phyloP scores from a whole-genome alignment of 495 filamentous ascomycete genomes.

The Neurospora cerealis region DNA sequence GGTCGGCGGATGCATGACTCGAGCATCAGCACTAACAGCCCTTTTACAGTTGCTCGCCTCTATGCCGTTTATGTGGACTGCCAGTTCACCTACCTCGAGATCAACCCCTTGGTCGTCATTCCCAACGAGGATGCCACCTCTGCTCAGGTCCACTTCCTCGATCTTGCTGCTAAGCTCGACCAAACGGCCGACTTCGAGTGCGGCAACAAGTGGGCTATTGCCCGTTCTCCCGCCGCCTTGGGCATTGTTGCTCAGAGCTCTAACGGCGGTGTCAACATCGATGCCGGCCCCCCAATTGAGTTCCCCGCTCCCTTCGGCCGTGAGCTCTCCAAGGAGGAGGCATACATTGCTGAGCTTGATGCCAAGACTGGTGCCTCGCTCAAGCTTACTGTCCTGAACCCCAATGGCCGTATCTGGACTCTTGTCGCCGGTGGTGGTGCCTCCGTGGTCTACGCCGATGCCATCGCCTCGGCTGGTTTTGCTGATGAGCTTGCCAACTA shows the following conservation, averaged over 20 bases:
- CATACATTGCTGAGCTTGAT: slow-evolving; percentile 95
- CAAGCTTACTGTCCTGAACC: slow-evolving; percentile 94
- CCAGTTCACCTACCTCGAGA: slow-evolving; percentile 99
- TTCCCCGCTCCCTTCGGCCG: slow-evolving; percentile 98
- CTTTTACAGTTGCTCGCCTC: slow-evolving; percentile 35
- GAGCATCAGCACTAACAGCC: not conserved
- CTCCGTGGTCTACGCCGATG: slow-evolving; percentile 97
- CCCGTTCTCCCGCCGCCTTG: slow-evolving; percentile 76
- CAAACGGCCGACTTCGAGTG: slow-evolving; percentile 99
- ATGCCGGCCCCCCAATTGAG: slow-evolving; percentile 95
- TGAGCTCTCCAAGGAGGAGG: slow-evolving; percentile 96
- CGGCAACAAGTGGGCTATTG: slow-evolving; percentile 96
- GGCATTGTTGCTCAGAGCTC: slow-evolving; percentile 54
- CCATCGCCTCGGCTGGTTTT: slow-evolving; percentile 94
- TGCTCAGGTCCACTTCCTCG: slow-evolving; percentile 93
- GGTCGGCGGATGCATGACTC: not conserved
- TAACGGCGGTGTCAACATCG: slow-evolving; percentile 76
- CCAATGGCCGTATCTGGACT: slow-evolving; percentile 89
- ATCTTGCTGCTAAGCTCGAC: slow-evolving; percentile 96
- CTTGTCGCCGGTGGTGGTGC: slow-evolving; percentile 98
- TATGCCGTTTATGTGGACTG: slow-evolving; percentile 99
- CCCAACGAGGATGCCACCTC: slow-evolving; percentile 87
- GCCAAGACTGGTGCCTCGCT: slow-evolving; percentile 98
- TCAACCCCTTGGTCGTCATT: slow-evolving; percentile 97
- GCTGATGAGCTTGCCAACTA: slow-evolving; percentile 97